A percentile compares a stretch with the other conserved stretches of the same genome.
phyloP scores from a whole-genome alignment of 192 early-diverging fungal genomes.

The Coemansia sp. region DNA sequence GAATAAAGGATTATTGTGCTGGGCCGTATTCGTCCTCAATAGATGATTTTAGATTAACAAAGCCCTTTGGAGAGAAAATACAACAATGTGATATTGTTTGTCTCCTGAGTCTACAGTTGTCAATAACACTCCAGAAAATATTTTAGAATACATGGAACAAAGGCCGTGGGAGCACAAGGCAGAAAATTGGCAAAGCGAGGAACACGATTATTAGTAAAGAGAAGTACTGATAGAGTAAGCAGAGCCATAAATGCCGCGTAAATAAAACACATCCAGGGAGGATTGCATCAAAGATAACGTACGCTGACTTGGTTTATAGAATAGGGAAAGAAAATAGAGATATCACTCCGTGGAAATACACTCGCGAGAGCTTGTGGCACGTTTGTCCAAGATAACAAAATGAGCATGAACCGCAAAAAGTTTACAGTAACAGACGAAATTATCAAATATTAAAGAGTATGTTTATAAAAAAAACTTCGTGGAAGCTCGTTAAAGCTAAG shows the following conservation, averaged over 20 bases:
- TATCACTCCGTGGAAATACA: background rate
- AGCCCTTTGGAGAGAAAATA: background rate
- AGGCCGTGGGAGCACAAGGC: too few species aligned
- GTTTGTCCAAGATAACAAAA: background rate
- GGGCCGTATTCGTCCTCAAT: background rate
- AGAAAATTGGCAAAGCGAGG: background rate
- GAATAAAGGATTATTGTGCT: background rate
- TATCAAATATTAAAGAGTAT: background rate
- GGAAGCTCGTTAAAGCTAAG: background rate
- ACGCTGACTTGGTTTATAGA: background rate
- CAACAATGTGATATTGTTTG: background rate
- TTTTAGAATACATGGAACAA: background rate
- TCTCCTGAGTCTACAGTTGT: background rate
- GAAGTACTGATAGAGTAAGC: too few species aligned
- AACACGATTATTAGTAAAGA: background rate
- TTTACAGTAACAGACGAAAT: too few species aligned
- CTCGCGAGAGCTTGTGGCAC: too few species aligned
- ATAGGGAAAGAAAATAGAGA: background rate
- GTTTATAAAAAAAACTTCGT: background rate
- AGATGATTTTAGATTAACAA: background rate
- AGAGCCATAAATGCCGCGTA: background rate
- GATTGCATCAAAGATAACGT: background rate
- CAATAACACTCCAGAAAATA: background rate
- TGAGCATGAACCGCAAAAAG: slow-evolving; percentile 3
- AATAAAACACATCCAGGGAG: background rate